Percentiles rank a stretch among this genome's conserved stretches.
Conservation (phyloP, 495 filamentous ascomycete species). For the Haplographium delicatum region DNA sequence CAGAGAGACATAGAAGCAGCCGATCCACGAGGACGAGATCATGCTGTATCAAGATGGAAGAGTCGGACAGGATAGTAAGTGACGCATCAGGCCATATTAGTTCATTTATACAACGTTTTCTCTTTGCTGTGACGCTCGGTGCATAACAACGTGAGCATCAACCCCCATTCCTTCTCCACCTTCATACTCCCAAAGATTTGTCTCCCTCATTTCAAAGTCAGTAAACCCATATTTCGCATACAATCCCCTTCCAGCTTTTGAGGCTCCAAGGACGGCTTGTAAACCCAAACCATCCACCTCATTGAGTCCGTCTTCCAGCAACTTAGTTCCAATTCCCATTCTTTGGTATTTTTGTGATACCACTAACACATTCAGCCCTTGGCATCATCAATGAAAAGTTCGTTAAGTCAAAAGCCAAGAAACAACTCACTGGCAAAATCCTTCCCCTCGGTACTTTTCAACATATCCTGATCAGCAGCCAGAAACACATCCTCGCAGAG, state of each 20-base stretch:
- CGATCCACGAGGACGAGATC: too few species aligned
- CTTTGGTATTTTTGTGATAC: conserved; percentile 17
- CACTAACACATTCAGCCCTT: conserved; percentile 12
- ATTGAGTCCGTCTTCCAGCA: conserved; percentile 16
- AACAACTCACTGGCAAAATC: conserved; percentile 21
- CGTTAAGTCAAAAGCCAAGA: not conserved
- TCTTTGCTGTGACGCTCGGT: conserved; percentile 16
- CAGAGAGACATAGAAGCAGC: too few species aligned
- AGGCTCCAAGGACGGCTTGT: conserved; percentile 21
- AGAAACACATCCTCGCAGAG: conserved; percentile 19
- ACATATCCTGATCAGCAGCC: conserved; percentile 15
- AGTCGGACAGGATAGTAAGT: too few species aligned
- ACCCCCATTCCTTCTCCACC: conserved; percentile 20
- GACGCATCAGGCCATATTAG: not conserved
- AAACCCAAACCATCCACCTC: conserved; percentile 13
- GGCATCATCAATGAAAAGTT: not conserved
- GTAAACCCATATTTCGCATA: conserved; percentile 21
- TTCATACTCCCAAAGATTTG: conserved; percentile 25
- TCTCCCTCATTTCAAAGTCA: conserved; percentile 5
- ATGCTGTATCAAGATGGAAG: too few species aligned
- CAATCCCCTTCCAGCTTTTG: conserved; percentile 9
- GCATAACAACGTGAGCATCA: conserved; percentile 20
- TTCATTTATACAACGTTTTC: not conserved
- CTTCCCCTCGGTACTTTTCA: conserved; percentile 7
- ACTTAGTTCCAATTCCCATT: conserved; percentile 15